phyloP scores from a whole-genome alignment of 257 asterid genomes.

The Gardenia jasminoides region DNA sequence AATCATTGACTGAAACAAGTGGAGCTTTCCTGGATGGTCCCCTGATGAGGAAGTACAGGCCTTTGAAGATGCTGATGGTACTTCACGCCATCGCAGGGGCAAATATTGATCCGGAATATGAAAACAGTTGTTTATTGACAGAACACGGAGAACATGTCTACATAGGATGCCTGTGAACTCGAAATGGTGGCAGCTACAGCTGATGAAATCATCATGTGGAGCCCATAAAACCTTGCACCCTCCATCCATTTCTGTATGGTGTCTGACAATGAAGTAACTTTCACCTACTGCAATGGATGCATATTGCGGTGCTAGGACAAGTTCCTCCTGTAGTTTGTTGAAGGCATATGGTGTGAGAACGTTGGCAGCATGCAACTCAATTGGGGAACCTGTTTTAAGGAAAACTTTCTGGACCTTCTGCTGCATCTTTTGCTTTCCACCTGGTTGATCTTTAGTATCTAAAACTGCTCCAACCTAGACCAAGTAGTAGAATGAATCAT shows the following conservation, averaged over 20 bases:
- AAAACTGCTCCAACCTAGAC: slow-evolving; percentile 44
- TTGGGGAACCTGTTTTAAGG: slow-evolving; percentile 57
- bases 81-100: slow-evolving; percentile 49
- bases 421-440: slow-evolving; percentile 25
- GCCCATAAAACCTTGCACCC: slow-evolving; percentile 61
- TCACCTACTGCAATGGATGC: slow-evolving; percentile 50
- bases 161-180: slow-evolving; percentile 64
- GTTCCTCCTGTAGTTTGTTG: slow-evolving; percentile 54
- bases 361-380: slow-evolving; percentile 51
- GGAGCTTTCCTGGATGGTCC: slow-evolving; percentile 35
- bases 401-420: slow-evolving; percentile 33
- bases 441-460: slow-evolving; percentile 37
- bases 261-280: slow-evolving; percentile 52
- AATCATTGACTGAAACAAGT: slow-evolving; percentile 43
- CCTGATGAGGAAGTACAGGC: slow-evolving; percentile 21
- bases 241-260: slow-evolving; percentile 48
- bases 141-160: slow-evolving; percentile 55
- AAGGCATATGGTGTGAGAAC: slow-evolving; percentile 61
- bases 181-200: slow-evolving; percentile 51
- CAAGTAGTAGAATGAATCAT: neutral
- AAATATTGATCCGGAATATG: slow-evolving; percentile 48
- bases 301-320: slow-evolving; percentile 53
- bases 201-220: slow-evolving; percentile 51
- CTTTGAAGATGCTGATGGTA: slow-evolving; percentile 15
- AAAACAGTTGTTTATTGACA: slow-evolving; percentile 54